Evolutionary conservation across 257 asterid species (phyloP), one percentile per base, ranked within the genome.

Genomic region (Penstemon barbatus): DNA sequence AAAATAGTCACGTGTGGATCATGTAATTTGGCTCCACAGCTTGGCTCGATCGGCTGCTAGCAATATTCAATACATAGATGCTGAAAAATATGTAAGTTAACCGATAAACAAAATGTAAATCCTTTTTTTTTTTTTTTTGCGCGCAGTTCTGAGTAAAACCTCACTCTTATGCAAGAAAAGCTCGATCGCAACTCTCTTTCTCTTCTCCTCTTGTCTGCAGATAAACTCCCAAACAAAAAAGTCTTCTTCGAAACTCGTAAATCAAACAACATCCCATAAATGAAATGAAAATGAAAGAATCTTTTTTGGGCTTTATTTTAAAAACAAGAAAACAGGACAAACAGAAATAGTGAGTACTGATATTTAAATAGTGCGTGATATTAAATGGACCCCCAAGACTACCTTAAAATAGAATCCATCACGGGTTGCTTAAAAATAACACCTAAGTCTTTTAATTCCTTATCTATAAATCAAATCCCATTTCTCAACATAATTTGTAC

Each of bases 351-450:
- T 25, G 61, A 50, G 71, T 45, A n/a, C n/a, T n/a, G 68, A 33
- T 71, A 53, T 62, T 52, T 40, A 39, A 15, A 15, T 15, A 15
- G 18, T 15, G 18, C 0, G 18, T 15, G 68, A 33, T 71, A 53
- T 62, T 52, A 33, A 39, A 55, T 75, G 73, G 69, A 55, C 73
- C 63, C 65, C 43, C 38, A 46, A 4, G 42, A 6, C 49, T 54
- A n/a, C 38, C 55, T 59, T 67, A 13, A 57, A 19, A 25, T 1
- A 51, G 66, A 66, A 68, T 69, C 72, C 68, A 12, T 83, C 88
- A 83, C 82, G 86, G 86, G 84, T 69, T 71, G 75, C 85, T 75
- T 75, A 11, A 78, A 80, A 78, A 75, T 84, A 83, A 73, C 75
- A 4, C 77, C 33, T 25, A 25, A 25, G 72, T 33, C 44, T 66